Evolutionary conservation across 495 filamentous ascomycete species (phyloP).

Genomic region (Pseudomonodictys pantanalensis): DNA sequence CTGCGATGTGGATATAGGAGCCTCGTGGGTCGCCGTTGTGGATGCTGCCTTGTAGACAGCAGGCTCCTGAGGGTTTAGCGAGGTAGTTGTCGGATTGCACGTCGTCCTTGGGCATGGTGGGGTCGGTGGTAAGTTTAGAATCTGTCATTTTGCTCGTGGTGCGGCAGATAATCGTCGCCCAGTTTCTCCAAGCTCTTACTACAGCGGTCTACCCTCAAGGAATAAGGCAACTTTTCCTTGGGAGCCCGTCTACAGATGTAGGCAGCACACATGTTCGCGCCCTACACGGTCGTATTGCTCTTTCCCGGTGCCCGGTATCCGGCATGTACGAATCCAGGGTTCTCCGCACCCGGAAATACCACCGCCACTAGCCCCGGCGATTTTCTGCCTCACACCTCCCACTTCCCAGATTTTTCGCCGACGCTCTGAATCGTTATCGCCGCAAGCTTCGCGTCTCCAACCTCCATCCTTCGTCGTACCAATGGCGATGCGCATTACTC

Average conservation of each 20-base stretch:
- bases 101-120: neutral
- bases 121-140: neutral
- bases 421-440: neutral
- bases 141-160: neutral
- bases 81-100: slow-evolving; percentile 19
- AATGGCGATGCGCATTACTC: neutral
- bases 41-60: slow-evolving; percentile 41
- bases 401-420: neutral
- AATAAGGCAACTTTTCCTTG: too few relatives aligned
- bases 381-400: neutral
- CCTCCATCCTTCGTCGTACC: neutral
- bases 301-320: too few relatives aligned
- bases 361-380: neutral
- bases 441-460: neutral
- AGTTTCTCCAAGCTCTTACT: too few relatives aligned
- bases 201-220: too few relatives aligned
- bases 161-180: neutral
- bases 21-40: slow-evolving; percentile 43
- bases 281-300: too few relatives aligned
- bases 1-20: slow-evolving; percentile 31
- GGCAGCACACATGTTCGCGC: too few relatives aligned
- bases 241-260: too few relatives aligned
- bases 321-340: too few relatives aligned
- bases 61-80: slow-evolving; percentile 38
- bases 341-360: neutral